phyloP scores from a whole-genome alignment of 2,329 filamentous ascomycete genomes.

The Fusarium neocosmosporiellum region DNA sequence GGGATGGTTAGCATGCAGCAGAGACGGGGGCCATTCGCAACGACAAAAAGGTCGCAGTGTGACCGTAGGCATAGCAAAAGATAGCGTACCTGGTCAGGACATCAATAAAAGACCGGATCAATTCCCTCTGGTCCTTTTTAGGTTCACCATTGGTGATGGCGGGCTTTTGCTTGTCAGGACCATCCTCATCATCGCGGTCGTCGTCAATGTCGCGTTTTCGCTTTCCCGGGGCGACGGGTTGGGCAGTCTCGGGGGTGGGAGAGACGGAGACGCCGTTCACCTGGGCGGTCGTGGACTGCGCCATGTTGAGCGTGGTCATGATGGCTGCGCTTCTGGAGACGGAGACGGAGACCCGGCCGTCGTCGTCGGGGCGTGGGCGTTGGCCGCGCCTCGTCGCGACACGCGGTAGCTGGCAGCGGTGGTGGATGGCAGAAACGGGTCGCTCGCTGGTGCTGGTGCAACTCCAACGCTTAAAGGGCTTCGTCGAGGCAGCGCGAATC shows the following conservation, averaged over 20 bases:
- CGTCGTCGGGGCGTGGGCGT: slow-evolving; percentile 44
- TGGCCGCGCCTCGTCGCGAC: slow-evolving; percentile 55
- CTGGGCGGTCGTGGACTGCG: slow-evolving; percentile 54
- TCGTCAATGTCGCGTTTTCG: slow-evolving; percentile 68
- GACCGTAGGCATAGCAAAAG: slow-evolving; percentile 14
- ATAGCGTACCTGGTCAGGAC: slow-evolving; percentile 53
- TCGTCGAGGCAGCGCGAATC: slow-evolving; percentile 50
- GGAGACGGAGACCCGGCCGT: slow-evolving; percentile 25
- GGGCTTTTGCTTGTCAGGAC: slow-evolving; percentile 43
- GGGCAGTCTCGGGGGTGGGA: slow-evolving; percentile 45
- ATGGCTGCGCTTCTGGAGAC: slow-evolving; percentile 15
- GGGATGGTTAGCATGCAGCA: slow-evolving; percentile 45
- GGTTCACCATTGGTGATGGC: slow-evolving; percentile 39
- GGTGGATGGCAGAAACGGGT: slow-evolving; percentile 46
- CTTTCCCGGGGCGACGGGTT: slow-evolving; percentile 58
- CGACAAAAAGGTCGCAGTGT: slow-evolving; percentile 16
- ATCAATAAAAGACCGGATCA: slow-evolving; percentile 53
- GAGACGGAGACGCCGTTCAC: slow-evolving; percentile 57
- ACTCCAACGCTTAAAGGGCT: slow-evolving; percentile 50
- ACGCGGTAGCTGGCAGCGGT: slow-evolving; percentile 52
- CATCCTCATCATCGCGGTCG: slow-evolving; percentile 48
- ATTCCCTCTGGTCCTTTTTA: slow-evolving; percentile 47
- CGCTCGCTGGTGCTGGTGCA: slow-evolving; percentile 51
- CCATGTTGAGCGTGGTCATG: slow-evolving; percentile 50
- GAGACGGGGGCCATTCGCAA: slow-evolving; percentile 14